Conservation (phyloP, 345 rosid species). For the Salix viminalis region DNA sequence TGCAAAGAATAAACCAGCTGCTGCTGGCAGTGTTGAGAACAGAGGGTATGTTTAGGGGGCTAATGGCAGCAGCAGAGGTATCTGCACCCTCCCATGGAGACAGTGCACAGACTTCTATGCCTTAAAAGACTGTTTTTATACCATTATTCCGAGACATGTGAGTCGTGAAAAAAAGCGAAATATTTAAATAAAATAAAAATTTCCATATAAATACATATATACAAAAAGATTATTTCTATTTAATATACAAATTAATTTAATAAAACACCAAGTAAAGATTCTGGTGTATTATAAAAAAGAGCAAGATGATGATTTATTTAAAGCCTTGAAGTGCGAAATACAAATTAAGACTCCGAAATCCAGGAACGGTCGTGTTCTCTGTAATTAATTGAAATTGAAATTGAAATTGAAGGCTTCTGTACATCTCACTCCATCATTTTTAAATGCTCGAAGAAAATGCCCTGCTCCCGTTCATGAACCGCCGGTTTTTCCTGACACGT, state of each 20-base stretch:
- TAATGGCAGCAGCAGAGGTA: slow-evolving; percentile 17
- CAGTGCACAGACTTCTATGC: background rate
- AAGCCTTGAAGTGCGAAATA: background rate
- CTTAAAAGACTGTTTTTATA: background rate
- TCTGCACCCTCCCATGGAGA: slow-evolving; percentile 18
- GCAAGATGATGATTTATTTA: background rate
- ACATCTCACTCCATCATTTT: background rate
- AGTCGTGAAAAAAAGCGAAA: no score
- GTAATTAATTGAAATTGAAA: no score
- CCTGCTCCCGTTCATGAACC: background rate
- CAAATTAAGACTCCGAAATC: background rate
- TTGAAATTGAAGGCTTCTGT: no score
- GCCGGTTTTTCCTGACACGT: background rate
- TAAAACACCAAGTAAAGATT: no score
- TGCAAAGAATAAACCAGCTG: background rate
- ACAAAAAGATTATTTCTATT: no score
- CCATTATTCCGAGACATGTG: background rate
- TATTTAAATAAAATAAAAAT: no score
- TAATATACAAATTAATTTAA: no score
- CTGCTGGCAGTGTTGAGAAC: background rate
- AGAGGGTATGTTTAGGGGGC: background rate
- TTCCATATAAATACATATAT: no score
- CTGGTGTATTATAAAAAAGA: no score
- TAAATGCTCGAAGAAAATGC: background rate
- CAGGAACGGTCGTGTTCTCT: background rate